phyloP scores from a whole-genome alignment of 352 stramenopile species.

The Peronospora farinosa region DNA sequence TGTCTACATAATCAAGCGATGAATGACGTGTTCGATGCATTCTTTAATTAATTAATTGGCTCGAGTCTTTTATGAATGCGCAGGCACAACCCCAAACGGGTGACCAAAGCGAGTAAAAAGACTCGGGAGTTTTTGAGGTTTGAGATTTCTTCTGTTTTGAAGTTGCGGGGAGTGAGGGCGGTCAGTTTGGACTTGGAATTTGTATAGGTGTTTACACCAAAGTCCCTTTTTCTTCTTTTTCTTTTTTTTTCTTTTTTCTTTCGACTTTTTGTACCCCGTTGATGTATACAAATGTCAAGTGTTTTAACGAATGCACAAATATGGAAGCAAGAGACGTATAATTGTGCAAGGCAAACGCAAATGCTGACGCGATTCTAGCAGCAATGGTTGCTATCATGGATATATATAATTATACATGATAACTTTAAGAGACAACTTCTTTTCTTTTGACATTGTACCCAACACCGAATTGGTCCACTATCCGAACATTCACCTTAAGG shows the following conservation, averaged over 20 bases:
- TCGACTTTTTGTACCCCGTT: slow-evolving; percentile 5
- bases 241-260: too few species aligned
- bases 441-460: too few species aligned
- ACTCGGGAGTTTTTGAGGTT: slow-evolving; percentile 8
- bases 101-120: slow-evolving; percentile 14
- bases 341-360: too few species aligned
- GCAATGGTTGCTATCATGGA: too few species aligned
- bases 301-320: slow-evolving; percentile 8
- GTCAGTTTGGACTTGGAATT: slow-evolving; percentile 25
- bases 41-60: background rate
- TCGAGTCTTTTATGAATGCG: background rate
- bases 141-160: slow-evolving; percentile 26
- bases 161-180: slow-evolving; percentile 30
- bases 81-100: slow-evolving; percentile 6
- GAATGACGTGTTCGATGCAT: slow-evolving; percentile 62
- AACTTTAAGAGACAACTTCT: too few species aligned
- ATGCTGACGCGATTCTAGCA: too few species aligned
- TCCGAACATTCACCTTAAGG: too few species aligned
- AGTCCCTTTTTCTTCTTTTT: slow-evolving; percentile 5
- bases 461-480: too few species aligned
- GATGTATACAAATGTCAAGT: slow-evolving; percentile 22
- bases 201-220: slow-evolving; percentile 12
- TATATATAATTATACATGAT: too few species aligned
- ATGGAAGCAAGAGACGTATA: slow-evolving; percentile 17
- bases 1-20: slow-evolving; percentile 47